Evolutionary conservation across 768 basidiomycete species (phyloP), one percentile per base, ranked within the genome.

Genomic region (Trametes coccinea): DNA sequence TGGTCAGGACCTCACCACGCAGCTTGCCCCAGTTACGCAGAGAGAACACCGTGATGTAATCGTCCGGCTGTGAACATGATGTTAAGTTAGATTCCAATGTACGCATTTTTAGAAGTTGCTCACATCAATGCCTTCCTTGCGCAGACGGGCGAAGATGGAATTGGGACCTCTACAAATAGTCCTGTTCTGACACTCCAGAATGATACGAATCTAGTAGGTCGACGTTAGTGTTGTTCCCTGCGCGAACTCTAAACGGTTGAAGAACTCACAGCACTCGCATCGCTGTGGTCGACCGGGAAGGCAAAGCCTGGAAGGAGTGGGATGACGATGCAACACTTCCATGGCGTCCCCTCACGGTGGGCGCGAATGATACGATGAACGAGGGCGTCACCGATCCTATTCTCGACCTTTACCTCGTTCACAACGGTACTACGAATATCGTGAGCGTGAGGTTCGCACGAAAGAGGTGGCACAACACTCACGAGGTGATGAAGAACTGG

Each of bases 11-110:
- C 50, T 91, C 92, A 16, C 86, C 88, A 14, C 89, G 84, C 76
- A 98, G 82, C 74, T 93, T 98, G 2, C 83, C 93, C 97, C 97
- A 99, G 53, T 89, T 93, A 52, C 97, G 84, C 48, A 99, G 76
- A 7, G 92, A 90, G 74, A 97, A 98, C 59, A 98, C 84, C 7
- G 84, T 82, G 66, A 99, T 92, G 71, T 98, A 93, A 13, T 97
- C 88, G 70, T 93, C 86, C 11, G 97, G 96, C 94, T 96, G 61
- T n/a, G 62, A 59, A 53, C 13, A n/a, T 43, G 39, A 11, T 13
- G 39, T 30, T 57, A 9, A 7, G 13, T 43, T 7, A 31, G 17
- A 31, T 17, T 10, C 27, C 14, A 39, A 29, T 22, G 34, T 8
- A 9, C 16, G 39, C 1, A 48, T 45, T 6, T 9, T 40, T 4